Evolutionary conservation across 2,329 filamentous ascomycete species (phyloP).

Genomic region (Taxawa tesnikishii): DNA sequence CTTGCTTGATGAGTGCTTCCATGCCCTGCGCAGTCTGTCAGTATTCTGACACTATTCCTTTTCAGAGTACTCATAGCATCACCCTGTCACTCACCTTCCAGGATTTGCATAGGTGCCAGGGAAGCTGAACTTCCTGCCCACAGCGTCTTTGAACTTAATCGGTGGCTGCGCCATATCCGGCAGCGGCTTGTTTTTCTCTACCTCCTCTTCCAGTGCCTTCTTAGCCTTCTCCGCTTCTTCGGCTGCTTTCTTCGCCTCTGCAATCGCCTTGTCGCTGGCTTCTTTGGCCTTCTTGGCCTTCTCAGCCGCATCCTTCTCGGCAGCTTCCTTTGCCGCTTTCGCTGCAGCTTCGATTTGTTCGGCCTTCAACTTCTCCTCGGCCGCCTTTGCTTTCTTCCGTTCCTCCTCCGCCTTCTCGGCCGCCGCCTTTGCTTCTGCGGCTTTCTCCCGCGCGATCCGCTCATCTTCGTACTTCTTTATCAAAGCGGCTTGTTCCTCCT

Average conservation of each 20-base stretch:
- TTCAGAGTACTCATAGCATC: no score
- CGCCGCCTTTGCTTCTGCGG: constrained; percentile 19
- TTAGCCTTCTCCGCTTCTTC: constrained; percentile 38
- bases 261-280: constrained; percentile 40
- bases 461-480: constrained; percentile 30
- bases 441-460: constrained; percentile 22
- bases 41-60: no score
- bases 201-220: constrained; percentile 34
- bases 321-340: constrained; percentile 14
- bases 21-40: constrained; percentile 30
- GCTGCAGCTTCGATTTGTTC: constrained; percentile 19
- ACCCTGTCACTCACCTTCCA: constrained; percentile 66
- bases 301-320: constrained; percentile 37
- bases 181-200: constrained; percentile 32
- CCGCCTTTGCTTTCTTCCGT: constrained; percentile 28
- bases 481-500: constrained; percentile 15
- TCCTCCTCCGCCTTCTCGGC: constrained; percentile 21
- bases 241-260: constrained; percentile 36
- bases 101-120: constrained; percentile 71
- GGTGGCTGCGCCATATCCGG: constrained; percentile 54
- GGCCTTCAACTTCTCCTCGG: constrained; percentile 37
- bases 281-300: constrained; percentile 35
- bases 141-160: constrained; percentile 82
- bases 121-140: constrained; percentile 85
- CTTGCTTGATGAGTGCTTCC: constrained; percentile 37